Base-by-base conservation (phyloP, 805 yeast species). In the Candida argentea region DNA sequence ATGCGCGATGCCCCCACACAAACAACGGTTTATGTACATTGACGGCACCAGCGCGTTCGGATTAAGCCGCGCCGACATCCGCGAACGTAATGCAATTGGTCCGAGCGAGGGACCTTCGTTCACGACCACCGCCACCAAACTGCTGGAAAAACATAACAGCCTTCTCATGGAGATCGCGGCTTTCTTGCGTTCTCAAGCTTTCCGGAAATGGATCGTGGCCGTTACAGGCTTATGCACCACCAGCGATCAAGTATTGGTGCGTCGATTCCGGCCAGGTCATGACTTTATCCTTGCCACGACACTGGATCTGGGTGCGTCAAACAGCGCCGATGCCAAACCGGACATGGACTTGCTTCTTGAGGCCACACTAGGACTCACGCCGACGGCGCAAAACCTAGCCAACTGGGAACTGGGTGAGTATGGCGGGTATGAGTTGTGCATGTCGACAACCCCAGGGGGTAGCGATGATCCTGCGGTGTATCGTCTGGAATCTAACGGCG, bases 361-460 rank as follows among this genome's bases (percentile, higher is more conserved):
- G 44, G 91, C 86, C 3, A 82, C 94, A 0, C 53, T 89, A 32
- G 73, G 76, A 31, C 50, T 91, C 25, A 89, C 97, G 0, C 95
- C 95, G 1, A 60, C 62, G 3, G 67, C 67, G 4, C 34, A 35
- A 5, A 48, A 47, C 25, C 67, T 80, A 2, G 56, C 60, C 33
- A 83, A 83, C 22, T 89, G 96, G 95, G 83, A 74, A 27, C 62
- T 71, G 19, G 94, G 94, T n/a, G 94, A 84, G 43, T 57, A 66
- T 27, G 99, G 99, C 20, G 99, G 96, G 2, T 91, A 93, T 54
- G 96, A 91, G 46, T 60, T 93, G 29, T 78, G 89, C 45, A 83
- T 91, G 94, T 61, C 67, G n/a, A 58, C 67, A 35, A 71, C 70
- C 25, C 65, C 53, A 2, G 68, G 60, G 14, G 67, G 57, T 14